phyloP scores from a whole-genome alignment of 2,329 filamentous ascomycete genomes.

The Fusarium torulosum region DNA sequence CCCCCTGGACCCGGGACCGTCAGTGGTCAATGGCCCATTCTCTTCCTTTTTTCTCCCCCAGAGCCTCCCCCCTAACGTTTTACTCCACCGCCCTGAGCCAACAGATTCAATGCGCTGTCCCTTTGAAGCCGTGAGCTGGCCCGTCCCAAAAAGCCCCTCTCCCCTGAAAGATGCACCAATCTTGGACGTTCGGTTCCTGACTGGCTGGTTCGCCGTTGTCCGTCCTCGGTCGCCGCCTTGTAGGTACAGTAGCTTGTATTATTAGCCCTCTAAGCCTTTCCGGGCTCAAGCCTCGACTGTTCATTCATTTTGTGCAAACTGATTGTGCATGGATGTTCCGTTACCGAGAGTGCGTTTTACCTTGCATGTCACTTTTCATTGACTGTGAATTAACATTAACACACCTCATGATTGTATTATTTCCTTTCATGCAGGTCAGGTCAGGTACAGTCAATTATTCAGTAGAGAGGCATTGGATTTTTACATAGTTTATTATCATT shows the following conservation, averaged over 20 bases:
- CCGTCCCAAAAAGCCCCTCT: slow-evolving; percentile 1
- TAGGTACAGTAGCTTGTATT: neutral
- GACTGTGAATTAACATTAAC: neutral
- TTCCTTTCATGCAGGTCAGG: slow-evolving; percentile 12
- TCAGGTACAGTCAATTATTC: neutral
- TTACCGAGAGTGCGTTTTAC: neutral
- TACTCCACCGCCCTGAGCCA: slow-evolving; percentile 7
- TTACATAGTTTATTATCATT: slow-evolving; percentile 1
- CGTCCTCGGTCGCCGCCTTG: slow-evolving; percentile 19
- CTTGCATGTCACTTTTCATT: neutral
- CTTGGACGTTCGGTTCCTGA: slow-evolving; percentile 17
- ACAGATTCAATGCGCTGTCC: slow-evolving; percentile 18
- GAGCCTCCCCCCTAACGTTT: slow-evolving; percentile 10
- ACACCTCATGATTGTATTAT: slow-evolving; percentile 2
- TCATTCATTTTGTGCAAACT: slow-evolving; percentile 16
- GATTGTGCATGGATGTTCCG: slow-evolving; percentile 6
- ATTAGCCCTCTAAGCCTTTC: slow-evolving; percentile 13
- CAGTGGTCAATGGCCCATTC: neutral
- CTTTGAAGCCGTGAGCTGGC: slow-evolving; percentile 10
- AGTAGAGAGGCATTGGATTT: slow-evolving; percentile 2
- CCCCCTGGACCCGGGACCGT: slow-evolving; percentile 23
- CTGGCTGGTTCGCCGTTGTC: slow-evolving; percentile 35
- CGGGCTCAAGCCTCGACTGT: neutral
- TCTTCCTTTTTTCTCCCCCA: slow-evolving; percentile 19
- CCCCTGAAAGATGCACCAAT: slow-evolving; percentile 34